phyloP scores from a whole-genome alignment of 208 protist genomes.

The Trypanosoma conorhini region DNA sequence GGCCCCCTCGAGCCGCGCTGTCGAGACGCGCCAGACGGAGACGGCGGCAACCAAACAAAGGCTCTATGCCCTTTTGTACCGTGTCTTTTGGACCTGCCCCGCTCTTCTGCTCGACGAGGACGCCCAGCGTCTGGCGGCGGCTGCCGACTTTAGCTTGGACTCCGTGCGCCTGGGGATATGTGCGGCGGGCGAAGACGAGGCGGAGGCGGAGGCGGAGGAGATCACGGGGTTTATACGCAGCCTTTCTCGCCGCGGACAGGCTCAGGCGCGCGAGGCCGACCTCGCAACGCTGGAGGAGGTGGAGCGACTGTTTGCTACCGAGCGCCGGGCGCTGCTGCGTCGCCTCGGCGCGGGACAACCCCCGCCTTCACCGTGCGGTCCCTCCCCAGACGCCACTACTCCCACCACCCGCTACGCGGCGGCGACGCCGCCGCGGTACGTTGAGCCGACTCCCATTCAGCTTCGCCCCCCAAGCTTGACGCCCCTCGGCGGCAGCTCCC shows the following conservation, averaged over 20 bases:
- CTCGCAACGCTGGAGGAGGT: constrained; percentile 4
- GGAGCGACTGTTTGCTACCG: constrained; percentile 12
- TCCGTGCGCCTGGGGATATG: not conserved
- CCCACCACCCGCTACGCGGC: not conserved
- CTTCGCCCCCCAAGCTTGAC: not conserved
- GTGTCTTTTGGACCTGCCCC: constrained; percentile 16
- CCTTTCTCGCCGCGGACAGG: not conserved
- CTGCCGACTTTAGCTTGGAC: constrained; percentile 6
- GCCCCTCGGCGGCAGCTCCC: not conserved
- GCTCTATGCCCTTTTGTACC: constrained; percentile 14
- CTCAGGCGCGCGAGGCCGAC: not conserved
- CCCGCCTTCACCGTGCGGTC: constrained; percentile 2
- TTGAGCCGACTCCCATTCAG: constrained; percentile 6
- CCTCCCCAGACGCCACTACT: too few relatives aligned
- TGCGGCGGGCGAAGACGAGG: not conserved
- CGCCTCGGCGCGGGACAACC: constrained; percentile 1
- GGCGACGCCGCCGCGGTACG: not conserved
- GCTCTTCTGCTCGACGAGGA: constrained; percentile 13
- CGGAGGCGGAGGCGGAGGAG: not conserved
- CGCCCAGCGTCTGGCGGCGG: constrained; percentile 4
- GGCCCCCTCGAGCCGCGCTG: not conserved
- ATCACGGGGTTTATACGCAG: constrained; percentile 5
- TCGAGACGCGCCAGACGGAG: not conserved
- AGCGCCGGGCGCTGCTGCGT: constrained; percentile 4
- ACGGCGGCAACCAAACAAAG: not conserved